Evolutionary conservation across 345 rosid species (phyloP), one percentile per base, ranked within the genome.

Genomic region (Alliaria petiolata): DNA sequence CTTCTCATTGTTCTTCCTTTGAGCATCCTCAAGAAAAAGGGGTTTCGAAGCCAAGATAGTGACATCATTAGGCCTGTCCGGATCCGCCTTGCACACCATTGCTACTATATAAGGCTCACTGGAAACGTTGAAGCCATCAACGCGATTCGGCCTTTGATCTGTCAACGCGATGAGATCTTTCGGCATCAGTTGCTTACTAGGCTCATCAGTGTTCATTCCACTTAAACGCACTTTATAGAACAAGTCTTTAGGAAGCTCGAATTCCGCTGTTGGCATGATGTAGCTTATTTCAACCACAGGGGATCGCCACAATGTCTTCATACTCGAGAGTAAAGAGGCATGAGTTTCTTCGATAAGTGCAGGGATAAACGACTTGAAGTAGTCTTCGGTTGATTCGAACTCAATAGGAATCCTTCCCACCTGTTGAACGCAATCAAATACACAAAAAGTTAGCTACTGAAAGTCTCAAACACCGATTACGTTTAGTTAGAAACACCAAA

Each of bases 261-360:
- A 66, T 0, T 33, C 36, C 3, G 31, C 33, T 0, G 71, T 31
- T 7, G 33, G 56, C 54, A 8, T 19, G 9, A 82, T 54, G 33
- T 56, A 49, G 15, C 1, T 12, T 20, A 82, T 50, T 19, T 71
- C 71, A 54, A 58, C 28, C 3, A 60, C 44, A 6, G 62, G 74
- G 60, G 78, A 59, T 26, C 35, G 51, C 22, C 64, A 60, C 44
- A 77, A 17, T 28, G 34, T 38, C 75, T 17, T 53, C 47, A 80
- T 22, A 57, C 68, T 61, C 2, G 76, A 77, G 8, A 9, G 44
- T 63, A 79, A 57, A 15, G 81, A 81, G 5, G 75, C 62, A 40
- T 74, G 83, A 42, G 77, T 73, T 70, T 82, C 83, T 67, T 79
- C 81, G 1, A 73, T 58, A 38, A 79, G 85, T 4, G 81, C 70